phyloP scores from a whole-genome alignment of 805 yeast species.

The Diddensiella transvaalensis region DNA sequence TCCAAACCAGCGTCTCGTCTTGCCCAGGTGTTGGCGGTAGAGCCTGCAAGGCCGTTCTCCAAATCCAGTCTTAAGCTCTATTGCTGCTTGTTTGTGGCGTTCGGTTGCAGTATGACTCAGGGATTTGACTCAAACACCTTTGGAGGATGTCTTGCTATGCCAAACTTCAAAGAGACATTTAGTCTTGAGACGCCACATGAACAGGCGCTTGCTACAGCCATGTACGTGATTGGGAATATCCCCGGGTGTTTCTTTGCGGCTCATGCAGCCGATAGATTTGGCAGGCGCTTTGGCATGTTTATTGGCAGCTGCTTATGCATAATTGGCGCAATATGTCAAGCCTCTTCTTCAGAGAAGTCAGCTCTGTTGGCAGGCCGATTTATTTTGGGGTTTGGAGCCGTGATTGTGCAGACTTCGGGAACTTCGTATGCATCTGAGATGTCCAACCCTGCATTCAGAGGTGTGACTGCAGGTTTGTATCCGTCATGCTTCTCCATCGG shows the following conservation, averaged over 20 bases:
- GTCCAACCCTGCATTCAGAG: conserved; percentile 10
- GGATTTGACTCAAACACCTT: conserved; percentile 12
- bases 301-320: conserved; percentile 11
- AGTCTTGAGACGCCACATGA: conserved; percentile 6
- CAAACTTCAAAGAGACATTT: conserved; percentile 5
- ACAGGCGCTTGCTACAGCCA: conserved; percentile 11
- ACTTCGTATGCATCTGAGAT: conserved; percentile 10
- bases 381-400: conserved; percentile 11
- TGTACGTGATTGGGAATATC: conserved; percentile 16
- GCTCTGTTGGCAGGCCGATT: conserved; percentile 12
- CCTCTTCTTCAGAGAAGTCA: conserved; percentile 6
- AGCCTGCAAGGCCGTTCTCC: conserved; percentile 9
- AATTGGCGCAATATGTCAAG: conserved; percentile 12
- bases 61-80: conserved; percentile 1
- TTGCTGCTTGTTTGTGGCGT: conserved; percentile 6
- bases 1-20: conserved; percentile 4
- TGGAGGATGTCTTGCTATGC: conserved; percentile 13
- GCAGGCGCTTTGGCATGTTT: conserved; percentile 15
- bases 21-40: conserved; percentile 5
- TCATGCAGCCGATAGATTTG: conserved; percentile 6
- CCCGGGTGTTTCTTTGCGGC: conserved; percentile 13
- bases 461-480: conserved; percentile 3
- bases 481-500: conserved; percentile 1
- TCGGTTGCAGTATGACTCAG: conserved; percentile 12
- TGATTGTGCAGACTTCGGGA: conserved; percentile 7